phyloP scores from a whole-genome alignment of 2,329 filamentous ascomycete genomes.

The Sporothrix humicola region DNA sequence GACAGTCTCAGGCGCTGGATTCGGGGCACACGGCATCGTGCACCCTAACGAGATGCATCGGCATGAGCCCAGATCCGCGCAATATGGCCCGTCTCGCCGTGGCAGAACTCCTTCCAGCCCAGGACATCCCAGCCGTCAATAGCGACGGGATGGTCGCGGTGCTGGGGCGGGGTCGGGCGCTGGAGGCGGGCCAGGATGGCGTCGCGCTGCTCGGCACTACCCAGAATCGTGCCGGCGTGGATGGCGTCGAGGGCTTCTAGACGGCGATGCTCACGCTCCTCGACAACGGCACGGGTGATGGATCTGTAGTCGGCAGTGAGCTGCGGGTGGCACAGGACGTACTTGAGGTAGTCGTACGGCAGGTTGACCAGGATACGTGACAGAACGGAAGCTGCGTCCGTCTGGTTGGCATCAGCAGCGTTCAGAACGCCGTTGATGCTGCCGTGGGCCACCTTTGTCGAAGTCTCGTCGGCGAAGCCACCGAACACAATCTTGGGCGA shows the following conservation, averaged over 20 bases:
- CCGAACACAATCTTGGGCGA: conserved; percentile 67
- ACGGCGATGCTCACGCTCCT: conserved; percentile 64
- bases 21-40: conserved; percentile 3
- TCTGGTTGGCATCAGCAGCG: neutral
- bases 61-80: conserved; percentile 33
- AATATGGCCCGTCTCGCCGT: conserved; percentile 24
- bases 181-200: conserved; percentile 34
- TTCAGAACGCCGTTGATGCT: conserved; percentile 19
- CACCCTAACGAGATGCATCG: conserved; percentile 30
- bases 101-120: conserved; percentile 36
- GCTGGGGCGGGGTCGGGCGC: conserved; percentile 26
- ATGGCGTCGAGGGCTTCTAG: conserved; percentile 49
- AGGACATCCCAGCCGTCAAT: conserved; percentile 38
- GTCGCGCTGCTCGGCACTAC: conserved; percentile 23
- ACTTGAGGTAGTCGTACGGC: conserved; percentile 70
- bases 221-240: conserved; percentile 1
- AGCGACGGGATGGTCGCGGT: conserved; percentile 28
- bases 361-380: conserved; percentile 73
- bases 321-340: conserved; percentile 65
- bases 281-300: conserved; percentile 51
- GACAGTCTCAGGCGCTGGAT: neutral
- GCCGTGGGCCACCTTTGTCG: neutral
- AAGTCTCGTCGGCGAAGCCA: conserved; percentile 55
- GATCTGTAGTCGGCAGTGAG: conserved; percentile 45
- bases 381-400: conserved; percentile 52